A percentile compares a stretch with the other conserved stretches of the same genome.
Conservation (phyloP, 805 yeast genomes). For the Candida qinlingensis region DNA sequence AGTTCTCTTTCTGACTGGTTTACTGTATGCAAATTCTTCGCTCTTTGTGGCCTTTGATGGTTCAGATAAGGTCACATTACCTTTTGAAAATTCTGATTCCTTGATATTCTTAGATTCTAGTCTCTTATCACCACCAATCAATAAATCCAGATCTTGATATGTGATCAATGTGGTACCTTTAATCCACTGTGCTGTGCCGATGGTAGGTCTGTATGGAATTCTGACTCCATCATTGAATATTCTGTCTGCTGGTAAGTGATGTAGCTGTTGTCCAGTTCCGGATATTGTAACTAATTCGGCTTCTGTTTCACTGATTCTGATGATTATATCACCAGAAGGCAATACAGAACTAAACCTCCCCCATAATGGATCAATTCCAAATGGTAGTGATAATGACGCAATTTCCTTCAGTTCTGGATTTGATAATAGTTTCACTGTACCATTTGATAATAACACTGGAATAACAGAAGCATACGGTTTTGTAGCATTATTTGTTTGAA, state of each 20-base stretch:
- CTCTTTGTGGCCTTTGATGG: constrained; percentile 1
- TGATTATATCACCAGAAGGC: constrained; percentile 50
- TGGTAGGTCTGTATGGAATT: constrained; percentile 75
- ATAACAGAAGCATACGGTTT: constrained; percentile 41
- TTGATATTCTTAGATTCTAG: constrained; percentile 56
- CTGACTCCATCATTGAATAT: constrained; percentile 65
- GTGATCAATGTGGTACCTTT: constrained; percentile 66
- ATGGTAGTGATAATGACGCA: constrained; percentile 40
- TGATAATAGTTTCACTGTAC: constrained; percentile 41
- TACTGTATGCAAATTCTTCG: constrained; percentile 35
- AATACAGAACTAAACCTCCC: constrained; percentile 41
- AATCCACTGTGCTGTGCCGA: constrained; percentile 81
- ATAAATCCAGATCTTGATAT: constrained; percentile 52
- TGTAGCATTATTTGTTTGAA: constrained; percentile 22
- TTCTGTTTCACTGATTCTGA: constrained; percentile 52
- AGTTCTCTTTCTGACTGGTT: constrained; percentile 39
- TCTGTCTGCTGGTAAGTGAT: constrained; percentile 38
- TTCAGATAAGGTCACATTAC: constrained; percentile 26
- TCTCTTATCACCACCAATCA: constrained; percentile 74
- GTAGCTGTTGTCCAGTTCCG: constrained; percentile 33
- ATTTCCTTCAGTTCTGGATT: constrained; percentile 64
- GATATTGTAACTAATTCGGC: constrained; percentile 46
- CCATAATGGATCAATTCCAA: constrained; percentile 34
- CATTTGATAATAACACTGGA: constrained; percentile 40
- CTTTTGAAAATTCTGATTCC: constrained; percentile 55